These are phyloP conservation scores for Postia placenta DNA, from an alignment of 768 basidiomycete species.

Conservation along the genomic window DNA sequence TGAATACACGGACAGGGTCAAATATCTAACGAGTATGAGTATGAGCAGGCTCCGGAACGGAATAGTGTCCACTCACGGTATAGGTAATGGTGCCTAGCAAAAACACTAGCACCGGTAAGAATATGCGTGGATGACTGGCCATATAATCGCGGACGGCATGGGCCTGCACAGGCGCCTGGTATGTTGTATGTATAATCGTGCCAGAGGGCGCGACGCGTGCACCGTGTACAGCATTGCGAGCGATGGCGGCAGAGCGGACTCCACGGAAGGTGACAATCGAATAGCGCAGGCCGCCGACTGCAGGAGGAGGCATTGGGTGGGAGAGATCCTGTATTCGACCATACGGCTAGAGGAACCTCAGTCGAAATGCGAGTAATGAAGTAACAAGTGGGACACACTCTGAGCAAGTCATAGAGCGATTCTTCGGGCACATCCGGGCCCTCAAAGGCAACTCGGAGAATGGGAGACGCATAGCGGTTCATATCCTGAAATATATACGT, in stretches of 20 bases:
- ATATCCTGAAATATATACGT: conserved; percentile 61
- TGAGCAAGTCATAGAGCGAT: conserved; percentile 65
- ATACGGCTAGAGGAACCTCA: conserved; percentile 51
- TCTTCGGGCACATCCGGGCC: conserved; percentile 86
- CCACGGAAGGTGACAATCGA: conserved; percentile 57
- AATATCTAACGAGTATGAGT: conserved; percentile 58
- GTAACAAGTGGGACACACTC: conserved; percentile 41
- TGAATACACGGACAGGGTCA: conserved; percentile 83
- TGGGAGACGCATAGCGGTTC: conserved; percentile 68
- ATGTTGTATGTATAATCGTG: conserved; percentile 46
- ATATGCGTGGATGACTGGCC: conserved; percentile 79
- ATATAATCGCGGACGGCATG: conserved; percentile 76
- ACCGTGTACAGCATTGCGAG: conserved; percentile 78
- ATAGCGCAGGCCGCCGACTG: conserved; percentile 40
- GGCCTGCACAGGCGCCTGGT: conserved; percentile 58
- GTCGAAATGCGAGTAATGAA: background rate
- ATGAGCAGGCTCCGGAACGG: background rate
- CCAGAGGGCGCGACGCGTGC: conserved; percentile 30
- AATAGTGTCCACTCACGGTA: conserved; percentile 45
- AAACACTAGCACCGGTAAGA: conserved; percentile 76
- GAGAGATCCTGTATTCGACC: conserved; percentile 70
- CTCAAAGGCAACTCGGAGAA: conserved; percentile 77
- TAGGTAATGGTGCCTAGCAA: conserved; percentile 88
- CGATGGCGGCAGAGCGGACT: conserved; percentile 67
- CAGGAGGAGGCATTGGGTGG: conserved; percentile 50